These are phyloP conservation scores for Pythium chondricola DNA, from an alignment of 352 stramenopile species.

Conservation along the genomic window DNA sequence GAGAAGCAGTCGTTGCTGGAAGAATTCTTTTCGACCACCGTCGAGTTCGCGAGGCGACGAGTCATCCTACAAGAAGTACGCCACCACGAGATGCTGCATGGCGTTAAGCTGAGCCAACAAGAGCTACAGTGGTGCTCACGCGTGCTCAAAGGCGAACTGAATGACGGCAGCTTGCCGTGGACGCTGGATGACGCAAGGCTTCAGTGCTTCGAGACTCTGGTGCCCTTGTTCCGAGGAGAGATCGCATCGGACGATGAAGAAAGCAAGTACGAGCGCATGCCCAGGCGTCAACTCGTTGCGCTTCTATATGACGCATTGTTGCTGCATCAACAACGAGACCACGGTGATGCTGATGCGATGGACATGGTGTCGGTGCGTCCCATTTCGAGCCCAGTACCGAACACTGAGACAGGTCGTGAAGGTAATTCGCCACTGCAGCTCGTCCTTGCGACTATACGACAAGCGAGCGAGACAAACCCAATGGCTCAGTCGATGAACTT, in stretches of 20 bases:
- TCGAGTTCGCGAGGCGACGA: neutral
- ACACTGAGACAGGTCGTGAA: neutral
- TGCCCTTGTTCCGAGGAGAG: slow-evolving; percentile 35
- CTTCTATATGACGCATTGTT: slow-evolving; percentile 37
- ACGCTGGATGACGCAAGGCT: slow-evolving; percentile 31
- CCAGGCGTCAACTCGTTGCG: slow-evolving; percentile 26
- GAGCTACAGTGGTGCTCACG: slow-evolving; percentile 13
- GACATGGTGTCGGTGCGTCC: neutral
- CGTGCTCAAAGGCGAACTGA: slow-evolving; percentile 3
- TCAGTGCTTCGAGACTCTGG: slow-evolving; percentile 36
- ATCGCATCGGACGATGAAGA: slow-evolving; percentile 30
- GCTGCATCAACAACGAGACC: slow-evolving; percentile 5
- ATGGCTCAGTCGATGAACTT: slow-evolving; percentile 8
- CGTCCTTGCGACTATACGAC: neutral
- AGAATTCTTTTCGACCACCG: slow-evolving; percentile 13
- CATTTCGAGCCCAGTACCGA: neutral
- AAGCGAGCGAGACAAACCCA: neutral
- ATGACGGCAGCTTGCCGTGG: slow-evolving; percentile 1
- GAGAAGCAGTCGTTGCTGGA: slow-evolving; percentile 38
- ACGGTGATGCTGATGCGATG: neutral
- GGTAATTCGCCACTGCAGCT: neutral
- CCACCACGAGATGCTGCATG: neutral
- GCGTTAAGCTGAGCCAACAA: neutral
- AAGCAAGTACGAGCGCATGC: slow-evolving; percentile 43
- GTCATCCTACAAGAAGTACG: slow-evolving; percentile 13